Evolutionary conservation across 257 asterid species (phyloP).

Genomic region (Craterostigma plantagineum): DNA sequence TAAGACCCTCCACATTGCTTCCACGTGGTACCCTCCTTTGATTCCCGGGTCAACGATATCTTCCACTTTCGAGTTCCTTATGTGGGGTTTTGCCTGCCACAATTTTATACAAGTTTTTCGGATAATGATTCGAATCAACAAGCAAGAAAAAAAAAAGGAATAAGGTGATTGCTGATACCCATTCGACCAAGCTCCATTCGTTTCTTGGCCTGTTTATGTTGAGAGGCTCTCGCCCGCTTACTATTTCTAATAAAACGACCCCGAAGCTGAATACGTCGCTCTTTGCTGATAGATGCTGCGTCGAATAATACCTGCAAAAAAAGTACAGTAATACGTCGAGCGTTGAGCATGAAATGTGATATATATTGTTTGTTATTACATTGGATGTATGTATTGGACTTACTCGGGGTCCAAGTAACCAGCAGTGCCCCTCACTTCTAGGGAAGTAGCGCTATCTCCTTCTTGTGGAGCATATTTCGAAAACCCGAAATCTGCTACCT

Average conservation of each 20-base stretch:
- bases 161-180: no score
- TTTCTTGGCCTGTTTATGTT: constrained; percentile 51
- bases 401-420: constrained; percentile 80
- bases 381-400: no score
- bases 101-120: no score
- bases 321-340: no score
- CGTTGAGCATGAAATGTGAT: no score
- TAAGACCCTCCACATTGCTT: constrained; percentile 38
- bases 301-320: constrained; percentile 80
- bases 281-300: constrained; percentile 61
- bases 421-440: constrained; percentile 78
- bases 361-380: not conserved
- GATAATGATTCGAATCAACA: no score
- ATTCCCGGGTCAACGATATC: constrained; percentile 25
- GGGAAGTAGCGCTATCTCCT: constrained; percentile 73
- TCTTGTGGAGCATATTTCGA: constrained; percentile 90
- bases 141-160: no score
- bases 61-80: constrained; percentile 55
- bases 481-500: constrained; percentile 76
- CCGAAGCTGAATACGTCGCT: constrained; percentile 90
- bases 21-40: constrained; percentile 21
- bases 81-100: no score
- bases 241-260: constrained; percentile 45
- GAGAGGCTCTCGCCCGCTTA: constrained; percentile 77
- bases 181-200: constrained; percentile 80